A percentile compares a stretch with the other conserved stretches of the same genome.
Conservation (phyloP, 768 basidiomycete genomes). For the Leucocoprinus sp. region DNA sequence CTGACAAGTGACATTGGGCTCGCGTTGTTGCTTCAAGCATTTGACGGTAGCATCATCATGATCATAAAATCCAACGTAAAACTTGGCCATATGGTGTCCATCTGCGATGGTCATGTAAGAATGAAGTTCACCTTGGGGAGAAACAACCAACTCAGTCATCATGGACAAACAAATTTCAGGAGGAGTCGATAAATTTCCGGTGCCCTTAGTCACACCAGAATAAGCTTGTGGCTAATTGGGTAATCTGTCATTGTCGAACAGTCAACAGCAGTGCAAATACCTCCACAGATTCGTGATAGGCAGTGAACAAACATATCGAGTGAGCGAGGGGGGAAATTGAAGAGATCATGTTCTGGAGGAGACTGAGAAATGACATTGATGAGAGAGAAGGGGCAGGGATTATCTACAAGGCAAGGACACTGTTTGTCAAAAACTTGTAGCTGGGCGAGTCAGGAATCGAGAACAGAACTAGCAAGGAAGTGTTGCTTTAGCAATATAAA, state of each 20-base stretch:
- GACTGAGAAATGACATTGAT: constrained; percentile 84
- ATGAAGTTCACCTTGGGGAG: too few species aligned
- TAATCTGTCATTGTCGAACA: constrained; percentile 98
- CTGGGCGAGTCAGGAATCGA: too few species aligned
- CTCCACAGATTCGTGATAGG: constrained; percentile 98
- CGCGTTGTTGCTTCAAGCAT: constrained; percentile 88
- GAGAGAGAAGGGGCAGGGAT: constrained; percentile 88
- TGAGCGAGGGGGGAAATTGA: constrained; percentile 93
- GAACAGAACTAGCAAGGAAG: constrained; percentile 56
- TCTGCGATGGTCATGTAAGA: constrained; percentile 98
- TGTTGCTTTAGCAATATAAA: background rate
- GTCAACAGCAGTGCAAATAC: constrained; percentile 96
- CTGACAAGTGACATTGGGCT: constrained; percentile 92
- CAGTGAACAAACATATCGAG: constrained; percentile 93
- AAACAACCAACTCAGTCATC: constrained; percentile 93
- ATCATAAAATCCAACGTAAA: constrained; percentile 96
- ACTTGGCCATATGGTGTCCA: constrained; percentile 98
- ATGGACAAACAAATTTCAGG: constrained; percentile 91
- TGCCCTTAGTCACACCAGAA: constrained; percentile 98
- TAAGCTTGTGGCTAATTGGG: constrained; percentile 93
- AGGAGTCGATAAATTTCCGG: constrained; percentile 80
- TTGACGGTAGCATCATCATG: constrained; percentile 87
- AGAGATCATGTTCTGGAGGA: constrained; percentile 95
- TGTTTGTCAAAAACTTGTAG: constrained; percentile 74
- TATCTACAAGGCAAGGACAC: constrained; percentile 61